Base-by-base conservation (phyloP, 2,329 filamentous ascomycete species). In the Talaromyces sp. region DNA sequence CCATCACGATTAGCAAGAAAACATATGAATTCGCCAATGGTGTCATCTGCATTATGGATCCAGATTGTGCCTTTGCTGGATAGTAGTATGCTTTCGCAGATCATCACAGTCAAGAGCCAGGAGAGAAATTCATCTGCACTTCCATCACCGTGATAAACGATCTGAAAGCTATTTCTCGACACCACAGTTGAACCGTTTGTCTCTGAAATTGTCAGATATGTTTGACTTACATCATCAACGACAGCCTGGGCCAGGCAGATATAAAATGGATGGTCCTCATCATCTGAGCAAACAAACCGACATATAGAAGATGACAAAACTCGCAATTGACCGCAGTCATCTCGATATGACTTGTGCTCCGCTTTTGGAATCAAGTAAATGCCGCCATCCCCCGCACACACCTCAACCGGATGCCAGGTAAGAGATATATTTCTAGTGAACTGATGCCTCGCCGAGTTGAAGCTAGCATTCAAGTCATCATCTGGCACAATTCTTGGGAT, bases 401-500 rank as follows among this genome's bases (percentile, higher is more conserved):
- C 25, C 39, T 61, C 28, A 18, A 61, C 14, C 5, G 40, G 37
- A 37, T 35, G 14, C 5, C n/a, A 28, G 6, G 39, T 46, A 6
- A 50, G 48, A 16, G 21, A 42, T 4, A 69, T 28, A 2, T 21
- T 54, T 16, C 39, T 58, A 3, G 54, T 62, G 14, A 58, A 48
- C 31, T 28, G 23, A 39, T 46, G 42, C 21, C 61, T 46, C 1
- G 44, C n/a, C 2, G 61, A 46, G 14, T 58, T 62, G 33, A 58
- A 58, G 35, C 0, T 23, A 28, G 25, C 25, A 14, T 62, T 62
- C 6, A 44, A 18, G 2, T 7, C n/a, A 3, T 62, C 31, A 42
- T 62, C 46, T 31, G 33, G 42, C 3, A 66, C 62, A 33, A 73
- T 50, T 28, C 75, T 68, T 3, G 74, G 72, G 35, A 76, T 70